Conservation (phyloP, 2,329 filamentous ascomycete genomes). For the Ophiostoma montium region DNA sequence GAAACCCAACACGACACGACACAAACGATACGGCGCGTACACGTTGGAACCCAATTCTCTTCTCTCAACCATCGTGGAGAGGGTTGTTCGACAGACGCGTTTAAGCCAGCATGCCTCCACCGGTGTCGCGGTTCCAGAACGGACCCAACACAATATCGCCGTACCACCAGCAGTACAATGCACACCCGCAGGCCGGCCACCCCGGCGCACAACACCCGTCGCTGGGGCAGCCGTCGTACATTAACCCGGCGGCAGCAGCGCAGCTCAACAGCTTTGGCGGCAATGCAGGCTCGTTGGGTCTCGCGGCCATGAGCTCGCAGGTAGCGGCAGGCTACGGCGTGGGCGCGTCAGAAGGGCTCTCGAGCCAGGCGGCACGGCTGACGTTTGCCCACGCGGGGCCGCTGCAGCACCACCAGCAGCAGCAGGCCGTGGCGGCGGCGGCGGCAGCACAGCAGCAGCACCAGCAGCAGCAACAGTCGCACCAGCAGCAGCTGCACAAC, state of each 20-base stretch:
- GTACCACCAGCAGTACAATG: conserved; percentile 39
- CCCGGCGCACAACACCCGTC: conserved; percentile 31
- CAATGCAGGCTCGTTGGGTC: conserved; percentile 33
- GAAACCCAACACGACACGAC: too few relatives aligned
- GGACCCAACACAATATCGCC: conserved; percentile 31
- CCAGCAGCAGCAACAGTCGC: conserved; percentile 37
- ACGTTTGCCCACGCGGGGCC: conserved; percentile 64
- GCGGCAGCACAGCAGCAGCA: too few relatives aligned
- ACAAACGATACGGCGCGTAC: too few relatives aligned
- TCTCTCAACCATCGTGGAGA: background rate
- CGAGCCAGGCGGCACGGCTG: conserved; percentile 76
- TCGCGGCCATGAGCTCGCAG: conserved; percentile 29
- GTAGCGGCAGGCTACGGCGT: conserved; percentile 35
- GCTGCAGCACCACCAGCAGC: conserved; percentile 43
- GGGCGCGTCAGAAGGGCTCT: conserved; percentile 58
- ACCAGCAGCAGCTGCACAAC: conserved; percentile 24
- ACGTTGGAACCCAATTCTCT: too few relatives aligned
- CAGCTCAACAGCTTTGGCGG: conserved; percentile 54
- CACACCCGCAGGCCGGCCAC: conserved; percentile 34
- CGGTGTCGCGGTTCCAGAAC: conserved; percentile 29
- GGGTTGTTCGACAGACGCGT: background rate
- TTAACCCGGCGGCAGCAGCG: conserved; percentile 31
- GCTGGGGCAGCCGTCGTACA: conserved; percentile 57
- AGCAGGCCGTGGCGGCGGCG: conserved; percentile 33
- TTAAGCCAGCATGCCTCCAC: conserved; percentile 22